Evolutionary conservation across 2,329 filamentous ascomycete species (phyloP), one percentile per base, ranked within the genome.

Genomic region (Cladophialophora psammophila): DNA sequence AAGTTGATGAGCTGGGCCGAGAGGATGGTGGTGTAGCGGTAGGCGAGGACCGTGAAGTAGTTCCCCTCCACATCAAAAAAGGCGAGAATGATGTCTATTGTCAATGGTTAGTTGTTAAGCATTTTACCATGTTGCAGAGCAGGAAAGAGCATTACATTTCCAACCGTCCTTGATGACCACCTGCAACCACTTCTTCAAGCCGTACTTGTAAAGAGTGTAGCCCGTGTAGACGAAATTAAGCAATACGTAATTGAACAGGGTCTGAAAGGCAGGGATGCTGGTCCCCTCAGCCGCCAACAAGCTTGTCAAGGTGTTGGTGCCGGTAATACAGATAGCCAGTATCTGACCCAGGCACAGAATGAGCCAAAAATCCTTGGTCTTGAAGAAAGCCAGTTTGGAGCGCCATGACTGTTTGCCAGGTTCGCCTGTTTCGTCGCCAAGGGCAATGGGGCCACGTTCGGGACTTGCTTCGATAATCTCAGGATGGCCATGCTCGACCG

Each of bases 1-100:
- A 98, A 98, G 85, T 97, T 97, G 81, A 99, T 93, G 60, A 99
- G 86, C 84, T 98, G 94, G 15, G 93, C 93, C 20, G 91, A 95
- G 57, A 98, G 86, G 73, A 97, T 90, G 75, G 94, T 97, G 63
- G 94, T 97, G 83, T 96, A 89, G 67, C 91, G 87, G 82, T 98
- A 99, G 5, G 94, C 95, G 58, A 97, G 86, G 59, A 99, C 94
- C 75, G 94, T 94, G 78, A 98, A 98, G 84, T 97, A 99, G 82
- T 99, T 99, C 69, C 95, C 95, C 80, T 97, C 87, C 58, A 98
- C 94, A 76, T 99, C 95, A 73, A 95, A 86, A 79, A 98, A 97
- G 60, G 91, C 89, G 68, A 99, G 87, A 78, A 97, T 92, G 74
- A 96, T 86, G 81, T 96, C 81, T 84, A 63, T 56, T 13, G 20